These are phyloP conservation scores for Talinum fruticosum DNA, from an alignment of 148 eudicot genomes.

Conservation along the genomic window DNA sequence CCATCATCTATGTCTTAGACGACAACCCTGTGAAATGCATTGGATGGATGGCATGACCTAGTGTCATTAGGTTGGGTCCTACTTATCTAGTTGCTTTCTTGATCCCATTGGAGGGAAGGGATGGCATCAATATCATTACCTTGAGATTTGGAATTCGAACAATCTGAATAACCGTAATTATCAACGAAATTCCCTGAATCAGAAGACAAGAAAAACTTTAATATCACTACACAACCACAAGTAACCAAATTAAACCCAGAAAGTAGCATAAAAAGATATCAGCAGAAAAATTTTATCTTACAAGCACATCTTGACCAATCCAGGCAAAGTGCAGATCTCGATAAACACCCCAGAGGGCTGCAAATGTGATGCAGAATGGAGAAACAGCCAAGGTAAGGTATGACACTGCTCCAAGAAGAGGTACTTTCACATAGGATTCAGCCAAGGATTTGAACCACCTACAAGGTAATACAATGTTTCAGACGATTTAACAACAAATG, in stretches of 20 bases:
- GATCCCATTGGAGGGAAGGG: not conserved
- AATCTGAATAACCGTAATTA: constrained; percentile 76
- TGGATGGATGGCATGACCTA: not conserved
- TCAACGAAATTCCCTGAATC: constrained; percentile 74
- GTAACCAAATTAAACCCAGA: not conserved
- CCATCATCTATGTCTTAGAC: not conserved
- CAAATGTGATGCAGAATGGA: constrained; percentile 81
- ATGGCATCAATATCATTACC: constrained; percentile 38
- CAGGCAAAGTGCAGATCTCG: constrained; percentile 57
- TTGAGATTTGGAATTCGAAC: constrained; percentile 86
- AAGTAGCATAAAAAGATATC: not conserved
- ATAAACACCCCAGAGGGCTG: constrained; percentile 67
- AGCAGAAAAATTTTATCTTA: constrained; percentile 35
- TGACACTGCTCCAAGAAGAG: constrained; percentile 71
- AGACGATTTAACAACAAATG: constrained; percentile 2
- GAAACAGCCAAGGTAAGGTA: constrained; percentile 70
- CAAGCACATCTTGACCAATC: constrained; percentile 95
- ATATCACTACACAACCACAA: not conserved
- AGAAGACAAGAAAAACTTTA: constrained; percentile 5
- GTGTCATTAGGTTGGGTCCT: not conserved
- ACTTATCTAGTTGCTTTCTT: not conserved
- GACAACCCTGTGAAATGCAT: not conserved
- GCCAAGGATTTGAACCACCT: constrained; percentile 60
- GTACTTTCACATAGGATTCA: constrained; percentile 63
- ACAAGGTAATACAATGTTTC: constrained; percentile 18